Conservation (phyloP, 306 rosid genomes). For the Quercus dentata region DNA sequence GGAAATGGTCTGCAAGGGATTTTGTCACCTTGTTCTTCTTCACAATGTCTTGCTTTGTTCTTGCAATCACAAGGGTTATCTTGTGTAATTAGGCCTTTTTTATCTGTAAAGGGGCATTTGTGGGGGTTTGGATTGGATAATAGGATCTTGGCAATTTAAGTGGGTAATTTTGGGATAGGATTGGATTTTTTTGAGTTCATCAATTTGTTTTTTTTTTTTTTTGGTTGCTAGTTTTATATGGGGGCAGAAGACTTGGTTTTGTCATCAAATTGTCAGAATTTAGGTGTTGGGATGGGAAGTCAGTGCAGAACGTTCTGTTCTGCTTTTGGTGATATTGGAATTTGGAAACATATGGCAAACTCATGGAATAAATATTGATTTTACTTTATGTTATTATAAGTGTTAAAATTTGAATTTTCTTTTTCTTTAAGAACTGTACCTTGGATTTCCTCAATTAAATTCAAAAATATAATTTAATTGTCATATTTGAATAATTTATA, state of each 20-base stretch:
- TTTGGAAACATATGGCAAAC: neutral
- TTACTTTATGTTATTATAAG: neutral
- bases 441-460: no score
- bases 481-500: no score
- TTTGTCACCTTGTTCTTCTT: conserved; percentile 69
- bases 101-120: neutral
- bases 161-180: neutral
- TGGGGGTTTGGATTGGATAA: neutral
- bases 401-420: neutral
- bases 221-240: neutral
- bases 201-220: neutral
- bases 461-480: no score
- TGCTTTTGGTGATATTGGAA: conserved; percentile 42
- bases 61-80: conserved; percentile 65
- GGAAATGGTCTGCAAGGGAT: conserved; percentile 87
- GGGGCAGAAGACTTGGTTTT: no score
- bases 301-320: conserved; percentile 75
- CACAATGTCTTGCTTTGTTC: conserved; percentile 61
- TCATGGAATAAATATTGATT: conserved; percentile 12
- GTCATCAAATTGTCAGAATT: no score
- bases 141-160: neutral
- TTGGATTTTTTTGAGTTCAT: neutral
- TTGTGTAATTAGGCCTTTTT: conserved; percentile 48
- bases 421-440: neutral
- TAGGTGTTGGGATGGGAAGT: conserved; percentile 7